A percentile compares a stretch with the other conserved stretches of the same genome.
Evolutionary conservation across 2,329 filamentous ascomycete genomes (phyloP).

Genomic region (Aspergillus sp.): DNA sequence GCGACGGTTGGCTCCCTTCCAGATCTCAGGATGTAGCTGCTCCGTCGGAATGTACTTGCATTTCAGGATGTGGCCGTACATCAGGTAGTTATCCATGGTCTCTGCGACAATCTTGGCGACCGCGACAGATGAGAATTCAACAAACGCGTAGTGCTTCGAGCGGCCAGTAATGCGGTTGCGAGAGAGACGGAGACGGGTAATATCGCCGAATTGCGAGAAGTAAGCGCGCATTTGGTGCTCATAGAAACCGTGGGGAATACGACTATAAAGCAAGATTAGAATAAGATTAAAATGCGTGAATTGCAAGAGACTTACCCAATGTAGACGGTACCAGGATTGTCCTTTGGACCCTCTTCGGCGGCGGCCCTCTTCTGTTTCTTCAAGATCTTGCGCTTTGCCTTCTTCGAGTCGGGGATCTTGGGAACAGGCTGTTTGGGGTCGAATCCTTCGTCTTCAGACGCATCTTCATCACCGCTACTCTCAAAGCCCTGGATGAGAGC

Average conservation of each 20-base stretch:
- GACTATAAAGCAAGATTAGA: slow-evolving; percentile 36
- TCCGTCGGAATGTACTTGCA: slow-evolving; percentile 70
- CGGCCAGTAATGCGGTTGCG: slow-evolving; percentile 86
- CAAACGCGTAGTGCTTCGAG: slow-evolving; percentile 89
- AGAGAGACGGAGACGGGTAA: slow-evolving; percentile 70
- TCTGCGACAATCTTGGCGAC: slow-evolving; percentile 87
- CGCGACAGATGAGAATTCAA: slow-evolving; percentile 70
- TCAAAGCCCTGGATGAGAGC: slow-evolving; percentile 49
- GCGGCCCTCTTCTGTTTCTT: slow-evolving; percentile 43
- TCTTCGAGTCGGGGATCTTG: slow-evolving; percentile 38
- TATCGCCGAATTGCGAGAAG: slow-evolving; percentile 84
- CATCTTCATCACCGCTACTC: slow-evolving; percentile 46
- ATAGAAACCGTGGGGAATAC: slow-evolving; percentile 92
- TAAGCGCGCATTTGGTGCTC: slow-evolving; percentile 91
- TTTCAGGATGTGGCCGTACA: slow-evolving; percentile 90
- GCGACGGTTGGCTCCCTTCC: slow-evolving; percentile 81
- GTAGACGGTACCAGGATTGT: slow-evolving; percentile 70
- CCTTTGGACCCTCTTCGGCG: slow-evolving; percentile 19
- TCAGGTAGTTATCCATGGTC: slow-evolving; percentile 95
- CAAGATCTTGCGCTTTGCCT: slow-evolving; percentile 43
- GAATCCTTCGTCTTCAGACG: slow-evolving; percentile 39
- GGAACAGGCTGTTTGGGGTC: slow-evolving; percentile 39
- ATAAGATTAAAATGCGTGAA: slow-evolving; percentile 3
- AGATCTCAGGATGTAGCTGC: slow-evolving; percentile 71
- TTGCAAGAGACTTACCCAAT: slow-evolving; percentile 50